These are phyloP conservation scores for Umbelopsis sp. DNA, from an alignment of 192 early-diverging fungal genomes.

Conservation along the genomic window DNA sequence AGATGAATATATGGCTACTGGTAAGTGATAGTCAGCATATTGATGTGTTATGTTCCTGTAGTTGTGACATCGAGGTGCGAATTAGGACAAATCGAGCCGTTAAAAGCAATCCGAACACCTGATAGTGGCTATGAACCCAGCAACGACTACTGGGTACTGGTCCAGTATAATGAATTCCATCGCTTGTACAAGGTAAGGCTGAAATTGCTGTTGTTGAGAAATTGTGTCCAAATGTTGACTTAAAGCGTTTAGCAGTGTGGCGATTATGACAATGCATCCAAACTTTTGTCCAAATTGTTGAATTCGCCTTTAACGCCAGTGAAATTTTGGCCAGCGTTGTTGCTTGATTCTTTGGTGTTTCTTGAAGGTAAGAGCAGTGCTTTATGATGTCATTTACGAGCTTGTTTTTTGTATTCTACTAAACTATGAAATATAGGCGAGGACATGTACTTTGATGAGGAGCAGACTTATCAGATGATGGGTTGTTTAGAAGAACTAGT, in stretches of 20 bases:
- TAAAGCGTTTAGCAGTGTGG: slow-evolving; percentile 7
- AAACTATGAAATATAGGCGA: not conserved
- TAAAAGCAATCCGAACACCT: not conserved
- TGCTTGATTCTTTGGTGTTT: slow-evolving; percentile 11
- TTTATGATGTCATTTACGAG: not conserved
- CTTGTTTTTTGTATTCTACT: not conserved
- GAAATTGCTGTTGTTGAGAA: not conserved
- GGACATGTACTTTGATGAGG: slow-evolving; percentile 12
- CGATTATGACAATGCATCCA: slow-evolving; percentile 14
- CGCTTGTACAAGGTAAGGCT: not conserved
- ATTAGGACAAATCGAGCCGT: not conserved
- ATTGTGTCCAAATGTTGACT: not conserved
- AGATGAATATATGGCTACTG: slow-evolving; percentile 10
- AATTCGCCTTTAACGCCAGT: not conserved
- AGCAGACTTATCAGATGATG: slow-evolving; percentile 17
- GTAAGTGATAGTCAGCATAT: not conserved
- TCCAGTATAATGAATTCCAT: slow-evolving; percentile 15
- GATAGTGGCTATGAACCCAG: not conserved
- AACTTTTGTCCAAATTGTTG: not conserved
- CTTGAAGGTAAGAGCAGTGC: not conserved
- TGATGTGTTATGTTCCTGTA: not conserved
- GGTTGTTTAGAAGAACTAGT: slow-evolving; percentile 2
- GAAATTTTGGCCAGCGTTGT: slow-evolving; percentile 10
- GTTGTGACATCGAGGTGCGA: not conserved
- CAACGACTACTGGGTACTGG: not conserved